Evolutionary conservation across 441 rosid genomes (phyloP).

Genomic region (Syzygium malaccense): DNA sequence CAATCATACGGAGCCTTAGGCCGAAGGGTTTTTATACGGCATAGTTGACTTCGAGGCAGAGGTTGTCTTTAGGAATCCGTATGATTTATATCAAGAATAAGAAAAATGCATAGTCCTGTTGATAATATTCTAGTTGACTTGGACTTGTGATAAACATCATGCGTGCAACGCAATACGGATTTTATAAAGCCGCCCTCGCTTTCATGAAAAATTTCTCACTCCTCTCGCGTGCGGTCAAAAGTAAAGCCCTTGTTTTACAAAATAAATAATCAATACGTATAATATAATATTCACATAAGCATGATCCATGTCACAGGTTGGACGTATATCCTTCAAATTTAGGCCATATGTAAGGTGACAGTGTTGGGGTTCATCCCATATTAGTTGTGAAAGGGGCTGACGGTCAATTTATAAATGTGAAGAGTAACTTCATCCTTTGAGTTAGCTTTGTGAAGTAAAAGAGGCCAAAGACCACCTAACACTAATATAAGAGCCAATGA

Average conservation of each 20-base stretch:
- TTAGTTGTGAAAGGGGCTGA: too few species aligned
- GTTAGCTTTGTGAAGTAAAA: too few species aligned
- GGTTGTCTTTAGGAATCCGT: neutral
- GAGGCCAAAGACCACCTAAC: too few species aligned
- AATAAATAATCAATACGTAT: neutral
- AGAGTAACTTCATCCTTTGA: accelerated
- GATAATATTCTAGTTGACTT: neutral
- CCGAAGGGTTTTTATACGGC: neutral
- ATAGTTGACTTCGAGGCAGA: neutral
- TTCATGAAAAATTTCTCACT: neutral
- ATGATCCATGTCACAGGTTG: neutral
- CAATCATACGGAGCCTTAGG: too few species aligned
- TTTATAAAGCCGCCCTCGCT: neutral
- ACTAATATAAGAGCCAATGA: too few species aligned
- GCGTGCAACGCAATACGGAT: neutral
- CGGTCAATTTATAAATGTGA: too few species aligned
- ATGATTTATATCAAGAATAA: neutral
- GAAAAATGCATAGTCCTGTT: neutral
- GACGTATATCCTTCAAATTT: too few species aligned
- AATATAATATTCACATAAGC: neutral
- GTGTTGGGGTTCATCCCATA: accelerated
- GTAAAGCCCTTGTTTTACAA: neutral
- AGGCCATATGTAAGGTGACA: too few species aligned
- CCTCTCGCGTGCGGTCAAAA: neutral
- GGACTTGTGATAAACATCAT: neutral